These are phyloP conservation scores for Fragilaria radians DNA, from an alignment of 108 stramenopile species.

Conservation along the genomic window DNA sequence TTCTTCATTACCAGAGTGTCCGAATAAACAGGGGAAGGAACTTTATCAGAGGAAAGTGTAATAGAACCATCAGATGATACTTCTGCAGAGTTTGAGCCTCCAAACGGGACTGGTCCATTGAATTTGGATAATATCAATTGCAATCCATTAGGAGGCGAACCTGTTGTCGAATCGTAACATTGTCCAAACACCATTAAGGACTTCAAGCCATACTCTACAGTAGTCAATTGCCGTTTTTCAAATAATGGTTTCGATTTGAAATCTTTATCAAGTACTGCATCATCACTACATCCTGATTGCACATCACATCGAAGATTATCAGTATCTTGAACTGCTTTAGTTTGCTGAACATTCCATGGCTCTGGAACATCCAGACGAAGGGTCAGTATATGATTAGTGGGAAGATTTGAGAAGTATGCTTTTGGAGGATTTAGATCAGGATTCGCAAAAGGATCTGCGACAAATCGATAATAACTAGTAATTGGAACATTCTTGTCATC, in stretches of 20 bases:
- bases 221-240: slow-evolving; percentile 34
- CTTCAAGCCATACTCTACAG: slow-evolving; percentile 82
- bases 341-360: slow-evolving; percentile 92
- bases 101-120: slow-evolving; percentile 7
- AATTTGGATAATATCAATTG: slow-evolving; percentile 79
- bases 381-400: slow-evolving; percentile 86
- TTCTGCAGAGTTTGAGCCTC: slow-evolving; percentile 1
- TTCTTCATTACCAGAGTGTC: slow-evolving; percentile 99
- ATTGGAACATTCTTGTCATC: slow-evolving; percentile 74
- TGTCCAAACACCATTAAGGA: slow-evolving; percentile 89
- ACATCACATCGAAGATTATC: slow-evolving; percentile 93
- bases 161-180: slow-evolving; percentile 69
- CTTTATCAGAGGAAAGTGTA: neutral
- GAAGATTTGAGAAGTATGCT: slow-evolving; percentile 81
- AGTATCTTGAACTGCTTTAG: slow-evolving; percentile 79
- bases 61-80: slow-evolving; percentile 38
- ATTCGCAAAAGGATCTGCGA: slow-evolving; percentile 53
- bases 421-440: slow-evolving; percentile 34
- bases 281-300: slow-evolving; percentile 56
- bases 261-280: slow-evolving; percentile 22
- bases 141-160: slow-evolving; percentile 86
- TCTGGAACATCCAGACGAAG: slow-evolving; percentile 93
- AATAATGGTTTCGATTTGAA: neutral
- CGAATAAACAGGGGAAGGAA: slow-evolving; percentile 24
- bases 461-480: slow-evolving; percentile 91